Conservation (phyloP, 495 filamentous ascomycete species). For the Friedmanniomyces simplex region DNA sequence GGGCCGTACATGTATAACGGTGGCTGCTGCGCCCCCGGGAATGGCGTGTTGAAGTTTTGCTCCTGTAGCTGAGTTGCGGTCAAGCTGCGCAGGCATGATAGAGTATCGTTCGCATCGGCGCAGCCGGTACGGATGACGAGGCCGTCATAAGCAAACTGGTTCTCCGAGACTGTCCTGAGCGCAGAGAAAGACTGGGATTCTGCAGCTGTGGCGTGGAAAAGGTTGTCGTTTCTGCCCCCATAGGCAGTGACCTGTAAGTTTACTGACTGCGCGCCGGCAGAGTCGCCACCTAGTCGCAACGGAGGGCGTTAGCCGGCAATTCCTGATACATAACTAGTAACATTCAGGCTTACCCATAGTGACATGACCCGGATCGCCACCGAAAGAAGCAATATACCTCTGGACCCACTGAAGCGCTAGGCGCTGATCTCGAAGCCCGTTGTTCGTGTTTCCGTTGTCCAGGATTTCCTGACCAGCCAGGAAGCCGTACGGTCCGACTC, state of each 20-base stretch:
- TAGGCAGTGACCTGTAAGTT: conserved; percentile 59
- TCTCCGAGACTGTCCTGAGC: conserved; percentile 47
- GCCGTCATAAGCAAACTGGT: conserved; percentile 55
- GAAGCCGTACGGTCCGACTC: conserved; percentile 66
- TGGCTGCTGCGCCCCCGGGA: conserved; percentile 38
- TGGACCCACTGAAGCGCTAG: conserved; percentile 58
- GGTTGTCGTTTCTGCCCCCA: conserved; percentile 38
- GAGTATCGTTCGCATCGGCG: conserved; percentile 34
- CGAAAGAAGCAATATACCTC: conserved; percentile 41
- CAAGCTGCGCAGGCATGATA: conserved; percentile 48
- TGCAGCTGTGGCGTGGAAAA: conserved; percentile 54
- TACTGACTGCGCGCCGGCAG: conserved; percentile 58
- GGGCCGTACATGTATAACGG: conserved; percentile 53
- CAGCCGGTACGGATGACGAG: conserved; percentile 51
- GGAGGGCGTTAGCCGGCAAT: too few relatives aligned
- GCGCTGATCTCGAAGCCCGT: conserved; percentile 61
- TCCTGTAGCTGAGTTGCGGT: conserved; percentile 41
- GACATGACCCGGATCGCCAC: conserved; percentile 60
- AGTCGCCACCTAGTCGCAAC: conserved; percentile 65
- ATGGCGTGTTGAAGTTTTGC: conserved; percentile 43
- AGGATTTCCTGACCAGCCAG: conserved; percentile 52
- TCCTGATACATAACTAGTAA: too few relatives aligned
- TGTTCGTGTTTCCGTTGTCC: conserved; percentile 49
- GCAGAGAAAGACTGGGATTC: conserved; percentile 58
- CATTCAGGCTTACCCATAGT: too few relatives aligned